Evolutionary conservation across 2,329 filamentous ascomycete genomes (phyloP), one percentile per base, ranked within the genome.

Genomic region (Emergomyces pasteurianus): DNA sequence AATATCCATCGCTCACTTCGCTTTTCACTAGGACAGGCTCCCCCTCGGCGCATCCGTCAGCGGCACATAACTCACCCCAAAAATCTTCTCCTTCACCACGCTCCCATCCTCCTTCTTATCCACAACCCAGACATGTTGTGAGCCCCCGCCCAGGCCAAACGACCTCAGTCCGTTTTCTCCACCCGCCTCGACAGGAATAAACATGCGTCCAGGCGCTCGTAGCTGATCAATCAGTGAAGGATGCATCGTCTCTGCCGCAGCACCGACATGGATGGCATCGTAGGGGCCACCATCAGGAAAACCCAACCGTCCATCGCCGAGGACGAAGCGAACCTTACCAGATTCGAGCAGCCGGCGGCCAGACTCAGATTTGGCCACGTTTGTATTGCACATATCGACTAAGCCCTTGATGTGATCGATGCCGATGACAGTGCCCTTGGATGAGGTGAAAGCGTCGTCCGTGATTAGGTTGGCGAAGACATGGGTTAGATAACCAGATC

Each of bases 211-310:
- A 0, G 92, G 92, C 2, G 82, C 77, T 64, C 84, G 85, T 66
- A 99, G 76, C 77, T 97, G 94, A 36, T 86, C 82, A 53, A 95
- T 75, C 65, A 97, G 75, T 62, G 83, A 81, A 21, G 82, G 71
- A 71, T 95, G 92, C 60, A 95, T 75, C 69, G 85, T 82, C 28
- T 77, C 81, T 0, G 92, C 92, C 8, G 90, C 89, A 0, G 94
- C 94, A 0, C 94, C 94, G 2, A 97, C 94, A 71, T 97, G 94
- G 62, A 99, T 97, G 2, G 89, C 92, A 79, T 97, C 90, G 80
- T 92, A 99, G 0, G 85, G 63, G 76, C 83, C 68, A 68, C 75
- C 61, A 75, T 80, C 81, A 1, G 79, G 69, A 81, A 82, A 87
- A 0, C 88, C 88, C 63, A 82, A 80, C 5, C 88, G 75, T 1